Percentiles rank a stretch among this genome's conserved stretches.
These are phyloP conservation scores for Penicillium sp. DNA, from an alignment of 2,329 filamentous ascomycete species.

Conservation along the genomic window DNA sequence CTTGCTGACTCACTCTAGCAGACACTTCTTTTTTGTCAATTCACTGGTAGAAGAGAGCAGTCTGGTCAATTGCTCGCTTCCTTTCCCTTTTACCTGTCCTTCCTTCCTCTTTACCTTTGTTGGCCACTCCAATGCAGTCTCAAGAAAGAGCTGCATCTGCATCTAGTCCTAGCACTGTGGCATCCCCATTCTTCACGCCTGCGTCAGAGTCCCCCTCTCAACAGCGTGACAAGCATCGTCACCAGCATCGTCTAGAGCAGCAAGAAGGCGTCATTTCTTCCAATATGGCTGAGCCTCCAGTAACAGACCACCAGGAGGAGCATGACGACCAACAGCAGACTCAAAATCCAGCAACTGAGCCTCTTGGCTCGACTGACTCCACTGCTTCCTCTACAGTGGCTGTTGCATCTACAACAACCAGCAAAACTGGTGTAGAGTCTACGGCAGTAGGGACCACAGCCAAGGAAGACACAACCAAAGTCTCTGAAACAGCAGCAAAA, in stretches of 20 bases:
- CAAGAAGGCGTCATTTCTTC: neutral
- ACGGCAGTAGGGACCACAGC: neutral
- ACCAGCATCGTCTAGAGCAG: constrained; percentile 2
- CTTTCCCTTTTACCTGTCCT: neutral
- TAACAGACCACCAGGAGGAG: constrained; percentile 9
- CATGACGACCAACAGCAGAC: constrained; percentile 1
- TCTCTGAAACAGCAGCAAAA: neutral
- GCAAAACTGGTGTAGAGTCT: constrained; percentile 1
- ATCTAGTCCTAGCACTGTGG: constrained; percentile 4
- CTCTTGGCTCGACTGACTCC: neutral
- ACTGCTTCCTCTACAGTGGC: constrained; percentile 11
- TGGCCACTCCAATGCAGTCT: constrained; percentile 11
- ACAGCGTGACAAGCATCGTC: neutral
- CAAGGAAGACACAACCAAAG: constrained; percentile 8
- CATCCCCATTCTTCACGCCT: constrained; percentile 8
- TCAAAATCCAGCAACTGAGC: neutral
- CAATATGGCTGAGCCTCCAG: constrained; percentile 10
- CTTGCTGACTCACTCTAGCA: neutral
- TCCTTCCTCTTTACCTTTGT: neutral
- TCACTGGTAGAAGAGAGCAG: neutral
- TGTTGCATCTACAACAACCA: constrained; percentile 1
- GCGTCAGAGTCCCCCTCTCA: neutral
- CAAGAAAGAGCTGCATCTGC: constrained; percentile 10
- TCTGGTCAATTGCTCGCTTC: neutral
- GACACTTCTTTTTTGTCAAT: neutral